These are phyloP conservation scores for Fraxinus albicans DNA, from an alignment of 305 asterid genomes.

Conservation along the genomic window DNA sequence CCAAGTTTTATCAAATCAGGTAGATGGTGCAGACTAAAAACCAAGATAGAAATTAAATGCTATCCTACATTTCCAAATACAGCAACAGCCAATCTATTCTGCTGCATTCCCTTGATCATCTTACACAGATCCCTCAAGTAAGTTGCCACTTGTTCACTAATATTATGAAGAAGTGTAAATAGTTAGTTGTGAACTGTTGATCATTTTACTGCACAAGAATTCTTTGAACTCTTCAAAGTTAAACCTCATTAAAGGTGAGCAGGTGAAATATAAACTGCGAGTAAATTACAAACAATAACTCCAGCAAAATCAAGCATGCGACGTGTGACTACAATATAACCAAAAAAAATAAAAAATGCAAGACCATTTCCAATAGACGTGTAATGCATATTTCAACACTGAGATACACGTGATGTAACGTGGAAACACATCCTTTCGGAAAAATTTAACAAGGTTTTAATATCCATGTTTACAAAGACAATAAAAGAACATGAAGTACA, in stretches of 20 bases:
- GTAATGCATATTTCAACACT: background rate
- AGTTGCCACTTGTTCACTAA: slow-evolving; percentile 83
- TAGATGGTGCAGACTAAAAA: slow-evolving; percentile 8
- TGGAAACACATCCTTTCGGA: slow-evolving; percentile 1
- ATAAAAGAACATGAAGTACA: background rate
- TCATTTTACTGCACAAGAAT: slow-evolving; percentile 11
- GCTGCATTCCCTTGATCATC: slow-evolving; percentile 94
- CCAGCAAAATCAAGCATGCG: too few relatives aligned
- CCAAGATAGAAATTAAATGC: background rate
- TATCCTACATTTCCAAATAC: slow-evolving; percentile 84
- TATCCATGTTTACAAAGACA: background rate
- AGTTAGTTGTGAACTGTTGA: slow-evolving; percentile 23
- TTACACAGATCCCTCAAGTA: slow-evolving; percentile 95
- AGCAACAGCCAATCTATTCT: slow-evolving; percentile 63
- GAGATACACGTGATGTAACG: background rate
- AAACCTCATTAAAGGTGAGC: slow-evolving; percentile 95
- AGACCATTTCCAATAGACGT: background rate
- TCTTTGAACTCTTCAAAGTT: slow-evolving; percentile 15
- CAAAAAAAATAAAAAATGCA: too few relatives aligned
- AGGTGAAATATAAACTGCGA: slow-evolving; percentile 11
- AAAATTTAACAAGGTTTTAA: slow-evolving; percentile 4
- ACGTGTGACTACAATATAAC: too few relatives aligned
- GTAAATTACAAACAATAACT: too few relatives aligned
- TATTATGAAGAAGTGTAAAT: slow-evolving; percentile 50
- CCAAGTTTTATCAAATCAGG: background rate